phyloP scores from a whole-genome alignment of 2,329 filamentous ascomycete species.

The Verticillium alfalfae region DNA sequence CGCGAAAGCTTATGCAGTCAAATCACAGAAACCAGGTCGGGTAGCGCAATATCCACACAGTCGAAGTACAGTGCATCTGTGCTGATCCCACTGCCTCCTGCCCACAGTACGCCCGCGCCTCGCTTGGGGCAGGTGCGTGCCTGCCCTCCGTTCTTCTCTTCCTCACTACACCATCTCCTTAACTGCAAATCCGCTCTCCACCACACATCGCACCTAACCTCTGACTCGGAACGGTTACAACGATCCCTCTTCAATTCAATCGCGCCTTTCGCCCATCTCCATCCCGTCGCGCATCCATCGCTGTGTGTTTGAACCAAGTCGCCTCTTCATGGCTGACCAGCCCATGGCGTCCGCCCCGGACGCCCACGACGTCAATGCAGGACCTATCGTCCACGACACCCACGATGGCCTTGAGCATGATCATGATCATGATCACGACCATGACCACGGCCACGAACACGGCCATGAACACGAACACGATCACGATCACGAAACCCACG shows the following conservation, averaged over 20 bases:
- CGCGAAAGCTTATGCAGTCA: not conserved
- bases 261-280: slow-evolving; percentile 2
- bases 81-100: not conserved
- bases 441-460: not conserved
- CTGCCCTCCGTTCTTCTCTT: slow-evolving; percentile 1
- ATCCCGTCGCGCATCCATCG: not conserved
- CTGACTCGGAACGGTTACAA: slow-evolving; percentile 10
- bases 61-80: not conserved
- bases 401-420: not conserved
- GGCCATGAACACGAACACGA: not conserved
- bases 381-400: slow-evolving; percentile 1
- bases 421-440: not conserved
- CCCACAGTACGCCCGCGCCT: not conserved
- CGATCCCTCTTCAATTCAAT: slow-evolving; percentile 12
- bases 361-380: slow-evolving; percentile 6
- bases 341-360: slow-evolving; percentile 2
- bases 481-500: not conserved
- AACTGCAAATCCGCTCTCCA: slow-evolving; percentile 7
- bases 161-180: slow-evolving; percentile 6
- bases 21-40: not conserved
- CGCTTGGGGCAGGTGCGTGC: not conserved
- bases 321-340: slow-evolving; percentile 9
- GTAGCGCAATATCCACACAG: not conserved
- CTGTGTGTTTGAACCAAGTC: not conserved
- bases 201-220: slow-evolving; percentile 4